phyloP scores from a whole-genome alignment of 805 yeast genomes.

The Middelhovenomyces tepae region DNA sequence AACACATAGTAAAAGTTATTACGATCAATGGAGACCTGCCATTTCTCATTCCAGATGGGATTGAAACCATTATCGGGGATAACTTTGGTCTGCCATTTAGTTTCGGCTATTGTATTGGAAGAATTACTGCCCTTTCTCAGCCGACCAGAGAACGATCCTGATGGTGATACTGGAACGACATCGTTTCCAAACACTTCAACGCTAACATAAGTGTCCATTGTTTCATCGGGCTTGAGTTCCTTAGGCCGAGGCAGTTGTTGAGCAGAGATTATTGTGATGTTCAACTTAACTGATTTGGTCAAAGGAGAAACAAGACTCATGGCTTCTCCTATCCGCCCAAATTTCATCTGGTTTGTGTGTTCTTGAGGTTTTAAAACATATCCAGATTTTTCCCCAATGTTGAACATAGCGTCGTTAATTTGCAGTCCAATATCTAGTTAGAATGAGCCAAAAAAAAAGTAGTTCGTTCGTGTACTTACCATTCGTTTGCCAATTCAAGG shows the following conservation, averaged over 20 bases:
- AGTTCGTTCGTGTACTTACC: no score
- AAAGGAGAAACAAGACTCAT: no score
- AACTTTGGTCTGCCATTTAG: no score
- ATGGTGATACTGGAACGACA: no score
- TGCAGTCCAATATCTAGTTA: conserved; percentile 87
- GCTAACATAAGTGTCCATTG: conserved; percentile 52
- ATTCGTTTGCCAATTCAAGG: conserved; percentile 94
- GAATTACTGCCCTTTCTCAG: no score
- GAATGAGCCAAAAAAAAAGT: no score
- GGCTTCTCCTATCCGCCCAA: no score
- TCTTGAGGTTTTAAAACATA: conserved; percentile 66
- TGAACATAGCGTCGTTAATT: conserved; percentile 72
- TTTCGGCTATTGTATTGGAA: no score
- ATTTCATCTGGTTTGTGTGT: no score
- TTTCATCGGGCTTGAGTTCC: conserved; percentile 37
- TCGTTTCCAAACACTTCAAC: conserved; percentile 60
- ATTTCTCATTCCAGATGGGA: conserved; percentile 66
- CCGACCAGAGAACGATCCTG: no score
- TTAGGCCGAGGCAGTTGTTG: conserved; percentile 74
- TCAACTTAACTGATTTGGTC: conserved; percentile 11
- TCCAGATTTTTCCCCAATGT: conserved; percentile 51
- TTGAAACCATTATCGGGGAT: conserved; percentile 87
- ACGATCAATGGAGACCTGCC: conserved; percentile 35
- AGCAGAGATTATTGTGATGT: conserved; percentile 58
- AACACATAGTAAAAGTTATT: conserved; percentile 27